A percentile compares a stretch with the other conserved stretches of the same genome.
Conservation (phyloP, 2,329 filamentous ascomycete species). For the Neocucurbitaria cava region DNA sequence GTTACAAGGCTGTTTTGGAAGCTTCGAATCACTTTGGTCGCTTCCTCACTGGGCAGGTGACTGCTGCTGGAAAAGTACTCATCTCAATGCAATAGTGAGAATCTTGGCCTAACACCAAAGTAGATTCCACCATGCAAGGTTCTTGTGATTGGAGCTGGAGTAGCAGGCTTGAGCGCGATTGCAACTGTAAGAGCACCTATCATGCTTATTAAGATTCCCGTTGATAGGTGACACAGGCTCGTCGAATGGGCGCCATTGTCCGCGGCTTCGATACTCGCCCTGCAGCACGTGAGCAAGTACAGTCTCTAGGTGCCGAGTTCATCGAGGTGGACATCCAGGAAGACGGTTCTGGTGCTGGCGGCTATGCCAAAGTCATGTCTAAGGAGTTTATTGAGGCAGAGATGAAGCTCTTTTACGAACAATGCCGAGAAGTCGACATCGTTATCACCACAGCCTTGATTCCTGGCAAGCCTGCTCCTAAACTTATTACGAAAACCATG, state of each 20-base stretch:
- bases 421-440: slow-evolving; percentile 87
- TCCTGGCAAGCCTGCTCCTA: slow-evolving; percentile 81
- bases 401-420: slow-evolving; percentile 90
- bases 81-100: neutral
- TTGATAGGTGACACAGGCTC: slow-evolving; percentile 57
- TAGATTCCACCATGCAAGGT: slow-evolving; percentile 92
- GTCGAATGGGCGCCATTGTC: slow-evolving; percentile 86
- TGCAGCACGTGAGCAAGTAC: slow-evolving; percentile 87
- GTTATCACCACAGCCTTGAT: slow-evolving; percentile 93
- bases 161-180: slow-evolving; percentile 87
- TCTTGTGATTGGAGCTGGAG: slow-evolving; percentile 86
- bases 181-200: slow-evolving; percentile 64
- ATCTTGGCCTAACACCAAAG: slow-evolving; percentile 3
- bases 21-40: slow-evolving; percentile 89
- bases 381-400: slow-evolving; percentile 92
- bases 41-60: slow-evolving; percentile 88
- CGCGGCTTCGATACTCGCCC: slow-evolving; percentile 89
- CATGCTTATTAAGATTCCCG: neutral
- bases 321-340: slow-evolving; percentile 86
- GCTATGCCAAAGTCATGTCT: slow-evolving; percentile 93
- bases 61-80: slow-evolving; percentile 72
- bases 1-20: slow-evolving; percentile 90
- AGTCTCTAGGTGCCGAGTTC: slow-evolving; percentile 89
- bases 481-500: slow-evolving; percentile 82
- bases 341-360: slow-evolving; percentile 82